Percentiles rank a stretch among this genome's conserved stretches.
phyloP scores from a whole-genome alignment of 345 rosid species.

The Ceriops zippeliana region DNA sequence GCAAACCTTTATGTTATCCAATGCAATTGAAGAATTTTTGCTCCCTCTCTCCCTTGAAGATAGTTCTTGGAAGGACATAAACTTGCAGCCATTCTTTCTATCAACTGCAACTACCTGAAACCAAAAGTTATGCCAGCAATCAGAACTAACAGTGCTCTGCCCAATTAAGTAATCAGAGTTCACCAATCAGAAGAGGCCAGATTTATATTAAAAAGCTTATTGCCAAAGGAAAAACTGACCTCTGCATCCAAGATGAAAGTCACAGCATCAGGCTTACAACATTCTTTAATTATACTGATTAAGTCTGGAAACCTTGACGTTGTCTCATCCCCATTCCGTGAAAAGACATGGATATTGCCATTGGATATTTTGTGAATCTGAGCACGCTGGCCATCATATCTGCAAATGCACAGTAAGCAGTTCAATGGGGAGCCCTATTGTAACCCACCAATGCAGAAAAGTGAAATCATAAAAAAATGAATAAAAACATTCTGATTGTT shows the following conservation, averaged over 20 bases:
- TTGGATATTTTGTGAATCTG: constrained; percentile 69
- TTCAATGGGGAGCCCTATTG: constrained; percentile 1
- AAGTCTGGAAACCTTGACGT: constrained; percentile 79
- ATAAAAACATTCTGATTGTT: not conserved
- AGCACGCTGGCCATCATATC: constrained; percentile 93
- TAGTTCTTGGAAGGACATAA: constrained; percentile 92
- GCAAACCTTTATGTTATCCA: constrained; percentile 64
- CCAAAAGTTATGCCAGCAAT: constrained; percentile 6
- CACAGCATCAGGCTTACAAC: constrained; percentile 46
- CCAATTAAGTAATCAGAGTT: constrained; percentile 4
- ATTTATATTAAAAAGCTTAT: constrained; percentile 10
- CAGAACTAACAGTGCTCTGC: constrained; percentile 4
- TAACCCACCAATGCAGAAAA: constrained; percentile 7
- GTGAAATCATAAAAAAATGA: not conserved
- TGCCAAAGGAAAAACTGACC: constrained; percentile 41
- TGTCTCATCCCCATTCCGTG: constrained; percentile 90
- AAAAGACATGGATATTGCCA: constrained; percentile 63
- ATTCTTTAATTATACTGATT: constrained; percentile 48
- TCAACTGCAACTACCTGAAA: constrained; percentile 81
- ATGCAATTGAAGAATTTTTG: constrained; percentile 51
- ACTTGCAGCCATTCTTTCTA: constrained; percentile 63
- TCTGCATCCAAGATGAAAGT: constrained; percentile 86
- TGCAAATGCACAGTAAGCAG: constrained; percentile 27
- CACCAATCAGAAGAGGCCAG: not conserved
- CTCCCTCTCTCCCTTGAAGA: constrained; percentile 87